Conservation (phyloP, 1,284 basidiomycete species). For the Waitea zeae region DNA sequence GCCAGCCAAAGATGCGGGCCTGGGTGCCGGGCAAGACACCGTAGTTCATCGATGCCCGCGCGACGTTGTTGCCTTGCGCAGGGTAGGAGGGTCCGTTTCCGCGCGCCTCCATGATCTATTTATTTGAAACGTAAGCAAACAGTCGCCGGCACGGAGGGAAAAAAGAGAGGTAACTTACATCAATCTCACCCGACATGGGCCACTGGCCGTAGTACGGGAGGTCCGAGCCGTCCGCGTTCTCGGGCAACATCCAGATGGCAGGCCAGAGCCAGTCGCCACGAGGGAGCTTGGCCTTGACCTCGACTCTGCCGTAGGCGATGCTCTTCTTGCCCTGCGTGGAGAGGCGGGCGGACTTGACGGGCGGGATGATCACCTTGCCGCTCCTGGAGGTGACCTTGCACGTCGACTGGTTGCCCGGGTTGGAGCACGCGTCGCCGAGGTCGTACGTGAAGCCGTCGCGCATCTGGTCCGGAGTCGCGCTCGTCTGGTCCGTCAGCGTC, state of each 20-base stretch:
- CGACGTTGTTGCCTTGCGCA: constrained; percentile 51
- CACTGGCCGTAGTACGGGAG: constrained; percentile 56
- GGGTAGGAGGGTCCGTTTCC: constrained; percentile 49
- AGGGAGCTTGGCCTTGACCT: constrained; percentile 49
- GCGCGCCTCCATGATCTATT: constrained; percentile 59
- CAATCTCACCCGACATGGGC: constrained; percentile 64
- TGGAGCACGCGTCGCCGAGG: constrained; percentile 52
- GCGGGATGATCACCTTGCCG: constrained; percentile 40
- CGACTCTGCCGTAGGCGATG: constrained; percentile 58
- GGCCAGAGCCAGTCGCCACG: constrained; percentile 67
- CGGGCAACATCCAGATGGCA: constrained; percentile 71
- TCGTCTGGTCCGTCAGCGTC: constrained; percentile 54
- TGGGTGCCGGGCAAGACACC: constrained; percentile 41
- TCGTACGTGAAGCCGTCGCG: constrained; percentile 48
- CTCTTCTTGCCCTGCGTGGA: constrained; percentile 43
- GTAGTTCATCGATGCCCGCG: constrained; percentile 63
- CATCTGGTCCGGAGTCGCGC: constrained; percentile 36
- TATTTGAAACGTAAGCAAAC: no score
- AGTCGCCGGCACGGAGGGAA: neutral
- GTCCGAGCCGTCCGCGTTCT: no score
- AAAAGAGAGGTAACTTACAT: constrained; percentile 29
- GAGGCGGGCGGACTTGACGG: constrained; percentile 59
- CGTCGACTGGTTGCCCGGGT: constrained; percentile 18
- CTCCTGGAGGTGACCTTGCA: constrained; percentile 22
- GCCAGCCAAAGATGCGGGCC: constrained; percentile 50